Percentiles rank a stretch among this genome's conserved stretches.
phyloP scores from a whole-genome alignment of 148 eudicot genomes.

The Silene uniflora region DNA sequence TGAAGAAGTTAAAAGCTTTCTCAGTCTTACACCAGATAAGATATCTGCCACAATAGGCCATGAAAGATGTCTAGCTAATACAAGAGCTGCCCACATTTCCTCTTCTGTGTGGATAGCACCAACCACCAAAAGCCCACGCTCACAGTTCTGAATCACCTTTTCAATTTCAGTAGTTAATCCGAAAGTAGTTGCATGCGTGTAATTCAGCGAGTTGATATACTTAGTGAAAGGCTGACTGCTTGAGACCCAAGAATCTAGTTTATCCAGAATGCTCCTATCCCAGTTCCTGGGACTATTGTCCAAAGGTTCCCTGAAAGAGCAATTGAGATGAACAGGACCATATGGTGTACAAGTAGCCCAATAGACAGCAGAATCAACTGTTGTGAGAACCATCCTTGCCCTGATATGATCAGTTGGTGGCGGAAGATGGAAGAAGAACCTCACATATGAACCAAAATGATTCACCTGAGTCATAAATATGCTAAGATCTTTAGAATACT shows the following conservation, averaged over 20 bases:
- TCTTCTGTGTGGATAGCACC: slow-evolving; percentile 68
- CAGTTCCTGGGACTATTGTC: slow-evolving; percentile 50
- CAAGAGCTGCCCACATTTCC: slow-evolving; percentile 88
- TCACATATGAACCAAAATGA: slow-evolving; percentile 83
- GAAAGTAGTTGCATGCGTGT: slow-evolving; percentile 27
- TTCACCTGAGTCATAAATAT: slow-evolving; percentile 46
- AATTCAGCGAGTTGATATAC: slow-evolving; percentile 42
- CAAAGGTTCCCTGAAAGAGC: slow-evolving; percentile 86
- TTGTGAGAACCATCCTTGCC: slow-evolving; percentile 88
- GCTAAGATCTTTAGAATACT: not conserved
- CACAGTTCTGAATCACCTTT: slow-evolving; percentile 48
- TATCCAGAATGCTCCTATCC: slow-evolving; percentile 58
- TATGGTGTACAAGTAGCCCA: slow-evolving; percentile 65
- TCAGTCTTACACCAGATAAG: slow-evolving; percentile 77
- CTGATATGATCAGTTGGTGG: slow-evolving; percentile 66
- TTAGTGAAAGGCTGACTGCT: slow-evolving; percentile 63
- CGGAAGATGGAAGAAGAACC: slow-evolving; percentile 84
- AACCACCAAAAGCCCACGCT: slow-evolving; percentile 58
- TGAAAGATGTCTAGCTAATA: slow-evolving; percentile 72
- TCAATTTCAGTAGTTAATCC: slow-evolving; percentile 49
- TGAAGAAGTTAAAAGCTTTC: slow-evolving; percentile 52
- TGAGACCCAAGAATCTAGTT: slow-evolving; percentile 73
- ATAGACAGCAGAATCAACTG: slow-evolving; percentile 80
- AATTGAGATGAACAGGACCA: slow-evolving; percentile 95
- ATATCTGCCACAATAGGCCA: slow-evolving; percentile 92